A percentile compares a stretch with the other conserved stretches of the same genome.
These are phyloP conservation scores for Teunomyces stri DNA, from an alignment of 805 yeast species.

Conservation along the genomic window DNA sequence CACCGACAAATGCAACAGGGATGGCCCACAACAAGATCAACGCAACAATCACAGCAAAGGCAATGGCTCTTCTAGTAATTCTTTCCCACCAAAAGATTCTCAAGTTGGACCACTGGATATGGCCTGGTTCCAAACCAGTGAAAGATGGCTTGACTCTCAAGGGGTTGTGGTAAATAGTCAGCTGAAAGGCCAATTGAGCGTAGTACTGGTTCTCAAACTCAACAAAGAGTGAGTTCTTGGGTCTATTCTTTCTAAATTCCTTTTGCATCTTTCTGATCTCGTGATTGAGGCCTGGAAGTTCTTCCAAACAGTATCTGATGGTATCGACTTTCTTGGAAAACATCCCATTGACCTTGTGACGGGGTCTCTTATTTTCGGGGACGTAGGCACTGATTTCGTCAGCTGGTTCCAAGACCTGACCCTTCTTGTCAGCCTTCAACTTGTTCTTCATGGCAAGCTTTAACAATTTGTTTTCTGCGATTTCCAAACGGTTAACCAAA, in stretches of 20 bases:
- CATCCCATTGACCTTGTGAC: constrained; percentile 48
- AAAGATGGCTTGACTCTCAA: constrained; percentile 58
- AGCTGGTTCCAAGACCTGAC: constrained; percentile 41
- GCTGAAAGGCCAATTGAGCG: constrained; percentile 72
- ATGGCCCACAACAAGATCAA: constrained; percentile 67
- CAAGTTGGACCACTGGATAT: constrained; percentile 69
- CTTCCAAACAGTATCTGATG: constrained; percentile 53
- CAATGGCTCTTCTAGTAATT: constrained; percentile 49
- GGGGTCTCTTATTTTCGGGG: constrained; percentile 69
- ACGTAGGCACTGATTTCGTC: constrained; percentile 56
- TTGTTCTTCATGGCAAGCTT: constrained; percentile 62
- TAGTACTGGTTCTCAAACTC: constrained; percentile 74
- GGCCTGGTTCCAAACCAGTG: constrained; percentile 62
- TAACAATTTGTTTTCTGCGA: constrained; percentile 58
- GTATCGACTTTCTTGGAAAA: constrained; percentile 58
- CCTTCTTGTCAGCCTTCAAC: constrained; percentile 66
- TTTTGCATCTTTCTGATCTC: constrained; percentile 58
- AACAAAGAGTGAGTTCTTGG: constrained; percentile 79
- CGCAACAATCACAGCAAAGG: constrained; percentile 53
- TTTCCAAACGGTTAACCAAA: constrained; percentile 63
- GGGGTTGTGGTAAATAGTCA: constrained; percentile 63
- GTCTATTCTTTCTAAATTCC: constrained; percentile 44
- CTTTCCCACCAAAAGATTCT: constrained; percentile 81
- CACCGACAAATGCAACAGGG: constrained; percentile 97
- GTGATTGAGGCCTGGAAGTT: constrained; percentile 53